A percentile compares a stretch with the other conserved stretches of the same genome.
These are phyloP conservation scores for Pyrenophora teres DNA, from an alignment of 2,329 filamentous ascomycete species.

Conservation along the genomic window DNA sequence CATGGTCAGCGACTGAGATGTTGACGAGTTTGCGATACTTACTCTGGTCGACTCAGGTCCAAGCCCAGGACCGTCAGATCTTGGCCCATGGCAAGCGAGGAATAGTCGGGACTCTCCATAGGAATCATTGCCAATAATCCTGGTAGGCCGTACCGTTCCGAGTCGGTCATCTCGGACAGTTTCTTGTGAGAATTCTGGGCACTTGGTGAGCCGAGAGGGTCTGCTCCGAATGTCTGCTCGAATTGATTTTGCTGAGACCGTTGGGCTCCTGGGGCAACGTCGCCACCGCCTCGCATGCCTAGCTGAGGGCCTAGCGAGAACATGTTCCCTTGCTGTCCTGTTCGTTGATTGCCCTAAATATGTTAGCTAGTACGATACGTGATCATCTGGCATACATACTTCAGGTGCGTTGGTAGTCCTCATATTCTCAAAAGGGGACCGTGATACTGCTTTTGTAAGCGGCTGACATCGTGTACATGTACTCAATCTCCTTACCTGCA, in stretches of 20 bases:
- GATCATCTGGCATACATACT: slow-evolving; percentile 21
- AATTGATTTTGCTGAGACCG: slow-evolving; percentile 39
- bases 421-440: slow-evolving; percentile 41
- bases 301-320: slow-evolving; percentile 40
- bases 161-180: slow-evolving; percentile 62
- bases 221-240: slow-evolving; percentile 39
- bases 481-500: slow-evolving; percentile 21
- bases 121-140: slow-evolving; percentile 64
- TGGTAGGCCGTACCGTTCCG: slow-evolving; percentile 64
- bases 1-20: slow-evolving; percentile 20
- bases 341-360: slow-evolving; percentile 30
- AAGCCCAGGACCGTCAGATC: slow-evolving; percentile 67
- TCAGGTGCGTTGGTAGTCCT: slow-evolving; percentile 44
- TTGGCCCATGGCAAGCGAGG: slow-evolving; percentile 62
- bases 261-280: slow-evolving; percentile 34
- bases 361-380: slow-evolving; percentile 12
- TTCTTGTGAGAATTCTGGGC: slow-evolving; percentile 48
- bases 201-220: slow-evolving; percentile 36
- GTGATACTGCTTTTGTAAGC: slow-evolving; percentile 29
- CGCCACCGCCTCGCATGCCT: slow-evolving; percentile 24
- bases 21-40: slow-evolving; percentile 32
- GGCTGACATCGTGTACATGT: not conserved
- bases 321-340: slow-evolving; percentile 36
- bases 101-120: slow-evolving; percentile 57
- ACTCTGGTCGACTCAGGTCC: slow-evolving; percentile 67